These are phyloP conservation scores for Anacardium occidentale DNA, from an alignment of 345 rosid species.

Conservation along the genomic window DNA sequence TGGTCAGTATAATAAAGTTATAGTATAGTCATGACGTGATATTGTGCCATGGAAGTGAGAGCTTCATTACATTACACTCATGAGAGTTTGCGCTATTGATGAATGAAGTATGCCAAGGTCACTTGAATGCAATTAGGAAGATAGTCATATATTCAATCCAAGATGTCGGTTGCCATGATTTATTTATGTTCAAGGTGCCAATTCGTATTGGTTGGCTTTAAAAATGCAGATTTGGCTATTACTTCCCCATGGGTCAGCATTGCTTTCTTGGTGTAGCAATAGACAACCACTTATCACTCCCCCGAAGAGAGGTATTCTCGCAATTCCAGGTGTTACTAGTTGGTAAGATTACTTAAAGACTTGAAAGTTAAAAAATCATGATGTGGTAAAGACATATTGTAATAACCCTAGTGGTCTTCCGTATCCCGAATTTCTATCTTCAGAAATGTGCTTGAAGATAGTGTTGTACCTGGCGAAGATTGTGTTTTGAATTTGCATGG, in stretches of 20 bases:
- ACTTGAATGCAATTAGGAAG: conserved; percentile 47
- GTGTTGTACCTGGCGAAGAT: conserved; percentile 33
- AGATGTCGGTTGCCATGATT: conserved; percentile 78
- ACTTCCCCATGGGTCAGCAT: conserved; percentile 83
- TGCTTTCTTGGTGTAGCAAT: conserved; percentile 98
- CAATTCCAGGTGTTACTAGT: conserved; percentile 79
- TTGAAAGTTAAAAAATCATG: conserved; percentile 48
- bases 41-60: conserved; percentile 30
- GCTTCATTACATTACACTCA: conserved; percentile 22
- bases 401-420: conserved; percentile 39
- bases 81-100: conserved; percentile 32
- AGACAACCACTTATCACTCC: conserved; percentile 67
- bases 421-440: conserved; percentile 35
- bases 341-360: conserved; percentile 95
- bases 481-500: conserved; percentile 26
- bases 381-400: conserved; percentile 57
- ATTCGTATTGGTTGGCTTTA: conserved; percentile 96
- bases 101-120: conserved; percentile 41
- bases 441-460: conserved; percentile 39
- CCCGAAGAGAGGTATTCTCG: conserved; percentile 84
- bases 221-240: conserved; percentile 96
- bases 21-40: conserved; percentile 21
- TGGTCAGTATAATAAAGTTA: conserved; percentile 24
- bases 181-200: conserved; percentile 77
- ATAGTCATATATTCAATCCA: conserved; percentile 53